Evolutionary conservation across 1,284 basidiomycete species (phyloP).

Genomic region (Sparassis latifolia): DNA sequence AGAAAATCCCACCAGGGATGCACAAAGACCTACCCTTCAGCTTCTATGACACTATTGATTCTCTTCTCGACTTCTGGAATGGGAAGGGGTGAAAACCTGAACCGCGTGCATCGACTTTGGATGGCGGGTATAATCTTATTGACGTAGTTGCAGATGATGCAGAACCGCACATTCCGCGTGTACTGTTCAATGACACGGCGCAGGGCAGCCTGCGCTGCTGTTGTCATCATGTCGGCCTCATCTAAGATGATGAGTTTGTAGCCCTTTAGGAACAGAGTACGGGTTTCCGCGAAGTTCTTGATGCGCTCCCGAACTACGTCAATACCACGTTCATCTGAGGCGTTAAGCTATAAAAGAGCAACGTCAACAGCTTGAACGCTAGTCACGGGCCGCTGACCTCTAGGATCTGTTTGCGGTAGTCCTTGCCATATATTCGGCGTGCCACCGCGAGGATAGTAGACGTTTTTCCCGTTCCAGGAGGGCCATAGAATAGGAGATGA

Average conservation of each 20-base stretch:
- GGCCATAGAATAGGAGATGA: slow-evolving; percentile 96
- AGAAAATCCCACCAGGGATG: background rate
- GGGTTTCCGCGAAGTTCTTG: slow-evolving; percentile 96
- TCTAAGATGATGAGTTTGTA: slow-evolving; percentile 98
- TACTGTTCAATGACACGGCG: slow-evolving; percentile 98
- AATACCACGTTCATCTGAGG: slow-evolving; percentile 96
- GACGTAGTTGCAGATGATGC: slow-evolving; percentile 99
- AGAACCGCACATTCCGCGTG: slow-evolving; percentile 97
- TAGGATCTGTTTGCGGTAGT: slow-evolving; percentile 86
- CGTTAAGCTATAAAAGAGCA: slow-evolving; percentile 69
- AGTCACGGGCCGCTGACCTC: slow-evolving; percentile 52
- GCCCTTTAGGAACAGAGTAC: slow-evolving; percentile 85
- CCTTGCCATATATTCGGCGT: slow-evolving; percentile 82
- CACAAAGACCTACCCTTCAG: slow-evolving; percentile 64
- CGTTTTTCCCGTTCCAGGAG: slow-evolving; percentile 97
- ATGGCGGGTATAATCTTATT: slow-evolving; percentile 99
- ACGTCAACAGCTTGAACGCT: background rate
- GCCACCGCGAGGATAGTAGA: slow-evolving; percentile 97
- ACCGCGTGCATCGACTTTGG: slow-evolving; percentile 96
- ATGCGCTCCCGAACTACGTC: slow-evolving; percentile 98
- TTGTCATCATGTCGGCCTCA: slow-evolving; percentile 99
- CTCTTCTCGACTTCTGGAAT: slow-evolving; percentile 82
- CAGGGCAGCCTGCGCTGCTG: slow-evolving; percentile 92
- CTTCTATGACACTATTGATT: slow-evolving; percentile 74
- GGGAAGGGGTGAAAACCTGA: slow-evolving; percentile 95